These are phyloP conservation scores for Coniochaeta sp. DNA, from an alignment of 2,329 filamentous ascomycete genomes.

Conservation along the genomic window DNA sequence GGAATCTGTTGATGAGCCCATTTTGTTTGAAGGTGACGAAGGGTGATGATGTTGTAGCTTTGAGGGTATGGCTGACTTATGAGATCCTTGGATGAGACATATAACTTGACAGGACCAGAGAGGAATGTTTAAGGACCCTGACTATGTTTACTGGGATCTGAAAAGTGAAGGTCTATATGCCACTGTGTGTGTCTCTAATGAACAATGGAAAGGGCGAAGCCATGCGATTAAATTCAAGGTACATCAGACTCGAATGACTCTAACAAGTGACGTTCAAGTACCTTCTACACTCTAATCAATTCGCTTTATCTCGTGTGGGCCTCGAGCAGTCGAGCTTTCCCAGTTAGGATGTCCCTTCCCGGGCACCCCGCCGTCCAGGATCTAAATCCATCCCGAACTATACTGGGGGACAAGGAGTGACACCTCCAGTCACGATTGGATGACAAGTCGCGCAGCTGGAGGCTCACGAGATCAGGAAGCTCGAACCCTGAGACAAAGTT, in stretches of 20 bases:
- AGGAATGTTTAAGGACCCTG: no score
- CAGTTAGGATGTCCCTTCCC: background rate
- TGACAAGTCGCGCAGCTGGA: background rate
- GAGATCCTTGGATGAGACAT: background rate
- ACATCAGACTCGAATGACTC: no score
- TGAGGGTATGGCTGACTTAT: no score
- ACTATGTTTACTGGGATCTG: no score
- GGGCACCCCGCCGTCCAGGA: background rate
- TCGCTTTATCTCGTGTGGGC: background rate
- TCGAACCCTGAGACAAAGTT: background rate
- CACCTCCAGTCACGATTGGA: background rate
- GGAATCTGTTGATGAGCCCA: constrained; percentile 25
- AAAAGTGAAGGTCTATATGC: no score
- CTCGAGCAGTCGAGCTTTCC: background rate
- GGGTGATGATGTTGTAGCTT: background rate
- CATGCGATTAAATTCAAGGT: no score
- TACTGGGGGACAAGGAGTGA: background rate
- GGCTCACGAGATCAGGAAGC: background rate
- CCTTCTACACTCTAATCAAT: no score
- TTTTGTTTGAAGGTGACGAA: no score
- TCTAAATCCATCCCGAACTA: background rate
- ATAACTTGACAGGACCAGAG: no score
- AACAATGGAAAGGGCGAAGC: no score
- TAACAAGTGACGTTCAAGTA: no score
- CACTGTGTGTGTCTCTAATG: no score